Evolutionary conservation across 805 yeast genomes (phyloP).

Genomic region (Spathaspora girioi): DNA sequence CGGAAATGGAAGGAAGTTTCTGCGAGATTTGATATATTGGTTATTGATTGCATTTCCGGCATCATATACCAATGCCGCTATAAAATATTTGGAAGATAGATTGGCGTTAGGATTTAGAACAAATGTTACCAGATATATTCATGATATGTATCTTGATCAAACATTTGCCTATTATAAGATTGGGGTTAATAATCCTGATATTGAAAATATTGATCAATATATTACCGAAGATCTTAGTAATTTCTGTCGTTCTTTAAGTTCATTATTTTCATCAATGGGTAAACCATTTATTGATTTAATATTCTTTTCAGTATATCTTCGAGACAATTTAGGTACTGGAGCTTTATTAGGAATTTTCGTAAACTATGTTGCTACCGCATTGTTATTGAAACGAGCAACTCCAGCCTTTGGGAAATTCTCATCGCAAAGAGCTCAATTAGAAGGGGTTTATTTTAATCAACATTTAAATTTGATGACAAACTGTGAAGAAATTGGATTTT

Average conservation of each 20-base stretch:
- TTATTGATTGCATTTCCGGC: conserved; percentile 89
- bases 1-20: conserved; percentile 70
- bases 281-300: conserved; percentile 86
- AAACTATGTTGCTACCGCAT: conserved; percentile 79
- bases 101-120: conserved; percentile 83
- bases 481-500: conserved; percentile 91
- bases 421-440: conserved; percentile 69
- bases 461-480: conserved; percentile 83
- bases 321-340: conserved; percentile 83
- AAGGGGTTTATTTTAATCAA: conserved; percentile 85
- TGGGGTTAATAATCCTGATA: conserved; percentile 51
- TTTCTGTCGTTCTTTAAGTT: conserved; percentile 77
- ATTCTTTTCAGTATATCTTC: conserved; percentile 76
- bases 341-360: conserved; percentile 79
- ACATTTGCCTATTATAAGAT: conserved; percentile 80
- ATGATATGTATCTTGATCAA: conserved; percentile 82
- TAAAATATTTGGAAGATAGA: conserved; percentile 72
- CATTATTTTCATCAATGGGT: conserved; percentile 83
- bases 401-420: conserved; percentile 84
- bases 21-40: conserved; percentile 81
- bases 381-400: conserved; percentile 63
- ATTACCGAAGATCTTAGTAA: conserved; percentile 80
- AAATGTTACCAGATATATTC: conserved; percentile 77
- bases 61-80: conserved; percentile 86
- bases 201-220: conserved; percentile 76